Evolutionary conservation across 108 stramenopile genomes (phyloP), one percentile per base, ranked within the genome.

Genomic region (Nitzschia palea): DNA sequence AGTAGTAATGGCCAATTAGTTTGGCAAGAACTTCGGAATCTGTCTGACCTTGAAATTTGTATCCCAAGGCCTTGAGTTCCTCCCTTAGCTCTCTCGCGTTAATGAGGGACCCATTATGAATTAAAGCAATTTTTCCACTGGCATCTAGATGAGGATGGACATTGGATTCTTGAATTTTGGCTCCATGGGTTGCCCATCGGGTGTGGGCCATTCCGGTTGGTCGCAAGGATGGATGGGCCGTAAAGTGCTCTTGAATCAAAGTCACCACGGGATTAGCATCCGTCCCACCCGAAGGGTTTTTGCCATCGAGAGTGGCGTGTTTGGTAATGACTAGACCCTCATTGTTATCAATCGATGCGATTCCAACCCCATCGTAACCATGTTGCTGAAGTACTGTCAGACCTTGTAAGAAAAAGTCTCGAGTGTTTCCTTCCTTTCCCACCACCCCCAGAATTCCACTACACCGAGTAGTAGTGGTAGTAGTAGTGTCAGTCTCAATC

Each of bases 21-120:
- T 98, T 96, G 43, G 88, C 97, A 68, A 99, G 97, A 43, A 99
- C 97, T 83, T 99, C 99, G 26, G 98, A 97, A 86, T 99, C 99
- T 0, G 99, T 99, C 69, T 99, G 95, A 47, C 84, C 82, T 26
- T 66, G 69, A 71, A 99, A 99, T 23, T 57, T 59, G 58, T 97
- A 87, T 31, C 97, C 97, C 32, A 81, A 66, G 2, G 48, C 55
- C 52, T 89, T 79, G 44, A 98, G 86, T 67, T 91, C 88, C 14
- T 84, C 72, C 44, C 96, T 77, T n/a, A 99, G 74, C 42, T 91
- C 90, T 47, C 90, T 86, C 52, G 96, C 77, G 65, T 99, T 99
- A 74, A 94, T 97, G 48, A 99, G 80, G n/a, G 97, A 97, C 30
- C 99, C 99, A 69, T 99, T 99, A 80, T 99, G 99, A 20, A 98